phyloP scores from a whole-genome alignment of 2,329 filamentous ascomycete genomes.

The Massarina eburnea region DNA sequence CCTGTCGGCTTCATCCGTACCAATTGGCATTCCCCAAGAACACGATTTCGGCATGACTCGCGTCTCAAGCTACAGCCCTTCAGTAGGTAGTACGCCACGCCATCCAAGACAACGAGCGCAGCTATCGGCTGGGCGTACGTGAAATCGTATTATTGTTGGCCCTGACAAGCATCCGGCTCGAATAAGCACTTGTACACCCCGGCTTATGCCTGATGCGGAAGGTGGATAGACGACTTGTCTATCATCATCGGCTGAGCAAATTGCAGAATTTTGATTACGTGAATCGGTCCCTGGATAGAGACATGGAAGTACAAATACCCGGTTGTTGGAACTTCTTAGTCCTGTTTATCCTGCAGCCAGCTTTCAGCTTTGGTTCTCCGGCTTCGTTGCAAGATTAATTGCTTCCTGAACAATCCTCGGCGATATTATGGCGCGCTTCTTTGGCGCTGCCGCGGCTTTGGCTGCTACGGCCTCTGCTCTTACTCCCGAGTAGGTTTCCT shows the following conservation, averaged over 20 bases:
- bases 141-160: neutral
- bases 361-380: neutral
- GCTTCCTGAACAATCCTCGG: neutral
- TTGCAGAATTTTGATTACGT: neutral
- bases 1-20: no score
- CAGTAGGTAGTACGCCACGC: no score
- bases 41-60: no score
- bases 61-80: no score
- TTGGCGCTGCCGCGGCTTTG: slow-evolving; percentile 36
- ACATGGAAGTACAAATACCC: neutral
- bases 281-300: neutral
- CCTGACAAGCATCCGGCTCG: neutral
- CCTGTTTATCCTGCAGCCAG: neutral
- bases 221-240: neutral
- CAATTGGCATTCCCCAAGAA: no score
- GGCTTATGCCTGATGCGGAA: neutral
- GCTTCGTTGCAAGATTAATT: neutral
- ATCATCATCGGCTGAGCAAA: neutral
- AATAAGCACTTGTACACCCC: neutral
- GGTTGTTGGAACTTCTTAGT: neutral
- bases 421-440: slow-evolving; percentile 37
- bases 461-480: slow-evolving; percentile 35
- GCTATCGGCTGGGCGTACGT: no score
- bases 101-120: no score
- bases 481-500: slow-evolving; percentile 36